Base-by-base conservation (phyloP, 768 basidiomycete species). In the Rickenella mellea region DNA sequence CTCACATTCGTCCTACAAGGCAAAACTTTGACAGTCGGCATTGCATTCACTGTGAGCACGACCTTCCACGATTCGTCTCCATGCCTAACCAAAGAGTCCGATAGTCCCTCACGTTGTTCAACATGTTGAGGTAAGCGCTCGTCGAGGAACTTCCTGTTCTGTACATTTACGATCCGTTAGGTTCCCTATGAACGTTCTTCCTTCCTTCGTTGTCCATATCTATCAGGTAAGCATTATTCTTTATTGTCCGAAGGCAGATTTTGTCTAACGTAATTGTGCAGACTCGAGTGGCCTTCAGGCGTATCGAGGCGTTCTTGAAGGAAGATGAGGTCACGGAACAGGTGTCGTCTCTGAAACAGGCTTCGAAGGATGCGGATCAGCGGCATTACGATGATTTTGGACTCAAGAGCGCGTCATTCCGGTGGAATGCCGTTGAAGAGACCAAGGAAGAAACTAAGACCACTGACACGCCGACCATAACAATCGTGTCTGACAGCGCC, bases 1-100 rank as follows among this genome's bases (percentile, higher is more conserved):
- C 69, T 77, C 52, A 70, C 68, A 15, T 90, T 76, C 47, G 76
- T 92, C 22, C 62, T 76, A 48, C 76, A 72, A 49, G 83, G 85
- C 1, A 73, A 88, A 35, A 65, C 85, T 55, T 58, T 98, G 36
- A 83, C 87, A 0, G 69, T 92, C 39, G 70, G 82, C 7, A 70
- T 78, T 14, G 92, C 93, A 0, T 94, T 94, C 55, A 94, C 92
- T 74, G 69, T 89, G 0, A 83, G 94, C 27, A 75, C 88, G 0
- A 59, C 93, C 30, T 94, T 94, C 60, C 69, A 70, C 35, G 10
- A 70, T 96, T 52, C 73, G 78, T 72, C 56, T 67, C n/a, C n/a
- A n/a, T n/a, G n/a, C n/a, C n/a, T n/a, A 22, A 36, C 24, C 24
- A 10, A 10, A 10, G 10, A 10, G 15, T 30, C 29, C 15, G 10